Conservation (phyloP, 2,329 filamentous ascomycete species). For the Ilyonectria sp. region DNA sequence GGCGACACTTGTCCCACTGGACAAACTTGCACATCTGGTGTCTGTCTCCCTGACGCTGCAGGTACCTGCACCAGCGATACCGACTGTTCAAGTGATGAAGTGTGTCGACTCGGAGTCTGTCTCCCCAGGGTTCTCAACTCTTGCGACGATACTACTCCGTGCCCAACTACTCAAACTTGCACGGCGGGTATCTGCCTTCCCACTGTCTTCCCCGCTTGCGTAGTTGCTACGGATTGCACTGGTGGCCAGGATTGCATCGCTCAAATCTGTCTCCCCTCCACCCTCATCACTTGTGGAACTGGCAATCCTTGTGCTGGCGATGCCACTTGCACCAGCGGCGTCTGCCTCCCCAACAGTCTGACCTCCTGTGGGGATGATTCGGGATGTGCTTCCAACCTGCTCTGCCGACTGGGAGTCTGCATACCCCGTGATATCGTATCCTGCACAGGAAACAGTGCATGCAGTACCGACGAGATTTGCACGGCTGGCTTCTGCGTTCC, state of each 20-base stretch:
- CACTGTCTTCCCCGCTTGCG: constrained; percentile 5
- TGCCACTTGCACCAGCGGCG: constrained; percentile 2
- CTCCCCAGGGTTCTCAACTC: neutral
- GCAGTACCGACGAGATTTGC: neutral
- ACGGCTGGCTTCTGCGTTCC: constrained; percentile 12
- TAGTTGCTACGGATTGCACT: neutral
- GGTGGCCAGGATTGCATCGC: constrained; percentile 8
- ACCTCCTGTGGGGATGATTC: constrained; percentile 3
- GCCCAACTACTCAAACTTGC: neutral
- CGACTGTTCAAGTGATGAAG: neutral
- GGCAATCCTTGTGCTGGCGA: neutral
- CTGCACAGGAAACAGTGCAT: neutral
- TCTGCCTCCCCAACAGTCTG: constrained; percentile 19
- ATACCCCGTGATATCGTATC: constrained; percentile 4
- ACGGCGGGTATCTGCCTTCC: constrained; percentile 10
- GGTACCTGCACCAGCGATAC: neutral
- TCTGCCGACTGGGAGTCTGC: constrained; percentile 24
- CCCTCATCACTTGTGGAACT: constrained; percentile 8
- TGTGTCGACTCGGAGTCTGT: constrained; percentile 21
- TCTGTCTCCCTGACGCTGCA: constrained; percentile 13
- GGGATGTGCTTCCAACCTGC: neutral
- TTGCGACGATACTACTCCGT: neutral
- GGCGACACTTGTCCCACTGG: constrained; percentile 4
- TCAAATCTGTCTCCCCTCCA: neutral
- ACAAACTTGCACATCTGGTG: constrained; percentile 12